phyloP scores from a whole-genome alignment of 1,284 basidiomycete species.

The Puccinia hordei region DNA sequence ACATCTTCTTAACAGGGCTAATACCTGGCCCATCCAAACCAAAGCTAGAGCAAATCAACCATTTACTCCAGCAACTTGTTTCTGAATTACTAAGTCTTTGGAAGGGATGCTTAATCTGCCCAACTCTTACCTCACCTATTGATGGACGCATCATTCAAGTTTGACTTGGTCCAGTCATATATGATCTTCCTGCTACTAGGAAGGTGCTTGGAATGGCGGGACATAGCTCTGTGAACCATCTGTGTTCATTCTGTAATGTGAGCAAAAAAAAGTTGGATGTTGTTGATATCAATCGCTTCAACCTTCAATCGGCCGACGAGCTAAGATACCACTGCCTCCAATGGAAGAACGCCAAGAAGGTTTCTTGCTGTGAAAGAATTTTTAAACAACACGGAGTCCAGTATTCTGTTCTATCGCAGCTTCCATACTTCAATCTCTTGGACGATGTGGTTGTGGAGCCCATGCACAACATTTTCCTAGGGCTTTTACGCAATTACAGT shows the following conservation, averaged over 20 bases:
- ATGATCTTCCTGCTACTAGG: too few relatives aligned
- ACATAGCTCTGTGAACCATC: background rate
- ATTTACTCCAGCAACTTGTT: conserved; percentile 58
- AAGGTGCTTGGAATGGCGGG: background rate
- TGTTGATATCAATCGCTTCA: background rate
- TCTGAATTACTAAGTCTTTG: conserved; percentile 39
- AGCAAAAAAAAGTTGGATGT: background rate
- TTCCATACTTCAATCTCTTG: conserved; percentile 26
- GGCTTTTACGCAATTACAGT: conserved; percentile 17
- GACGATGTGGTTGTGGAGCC: conserved; percentile 26
- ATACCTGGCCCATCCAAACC: too few relatives aligned
- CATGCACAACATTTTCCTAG: conserved; percentile 43
- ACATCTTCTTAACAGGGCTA: conserved; percentile 60
- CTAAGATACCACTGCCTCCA: background rate
- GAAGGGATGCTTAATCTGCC: background rate
- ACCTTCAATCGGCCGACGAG: background rate
- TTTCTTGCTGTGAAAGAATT: background rate
- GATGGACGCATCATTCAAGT: too few relatives aligned
- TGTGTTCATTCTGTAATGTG: conserved; percentile 24
- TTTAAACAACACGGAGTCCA: conserved; percentile 26
- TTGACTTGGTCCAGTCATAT: too few relatives aligned
- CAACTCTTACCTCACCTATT: background rate
- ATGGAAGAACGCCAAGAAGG: conserved; percentile 11
- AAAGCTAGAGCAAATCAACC: conserved; percentile 54
- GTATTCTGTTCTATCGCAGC: conserved; percentile 14